Percentiles rank a stretch among this genome's conserved stretches.
Evolutionary conservation across 2,329 filamentous ascomycete species (phyloP).

Genomic region (Cladophialophora yegresii): DNA sequence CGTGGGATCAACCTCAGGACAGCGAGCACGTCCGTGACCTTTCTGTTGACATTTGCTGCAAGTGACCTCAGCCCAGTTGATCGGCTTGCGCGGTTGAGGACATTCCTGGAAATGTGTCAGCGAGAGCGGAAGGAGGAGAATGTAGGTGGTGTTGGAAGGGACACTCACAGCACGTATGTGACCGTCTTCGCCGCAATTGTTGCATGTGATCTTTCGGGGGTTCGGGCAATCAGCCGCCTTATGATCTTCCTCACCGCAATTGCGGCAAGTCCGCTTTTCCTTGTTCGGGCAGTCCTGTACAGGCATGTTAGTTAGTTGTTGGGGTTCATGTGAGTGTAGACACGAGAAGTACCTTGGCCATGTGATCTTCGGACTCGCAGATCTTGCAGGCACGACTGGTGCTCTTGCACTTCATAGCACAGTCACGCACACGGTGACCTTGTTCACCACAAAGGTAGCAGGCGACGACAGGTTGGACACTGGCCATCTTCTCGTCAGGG

Average conservation of each 20-base stretch:
- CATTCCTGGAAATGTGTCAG: conserved; percentile 20
- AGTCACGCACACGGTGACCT: conserved; percentile 55
- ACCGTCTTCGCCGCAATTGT: conserved; percentile 54
- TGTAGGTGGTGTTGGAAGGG: background rate
- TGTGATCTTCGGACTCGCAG: conserved; percentile 34
- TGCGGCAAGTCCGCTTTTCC: conserved; percentile 52
- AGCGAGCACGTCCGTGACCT: conserved; percentile 31
- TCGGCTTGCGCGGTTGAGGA: conserved; percentile 12
- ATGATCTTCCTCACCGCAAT: conserved; percentile 53
- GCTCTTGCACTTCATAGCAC: conserved; percentile 41
- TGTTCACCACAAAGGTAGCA: conserved; percentile 52
- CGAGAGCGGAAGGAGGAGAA: background rate
- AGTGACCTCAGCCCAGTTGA: conserved; percentile 26
- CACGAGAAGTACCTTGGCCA: conserved; percentile 29
- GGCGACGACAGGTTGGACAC: conserved; percentile 49
- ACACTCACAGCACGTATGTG: conserved; percentile 40
- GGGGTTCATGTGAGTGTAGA: background rate
- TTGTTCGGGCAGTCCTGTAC: conserved; percentile 33
- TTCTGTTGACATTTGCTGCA: conserved; percentile 29
- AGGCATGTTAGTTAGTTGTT: background rate
- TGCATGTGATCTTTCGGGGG: conserved; percentile 48
- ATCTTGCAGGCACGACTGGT: conserved; percentile 33
- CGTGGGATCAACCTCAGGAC: conserved; percentile 21
- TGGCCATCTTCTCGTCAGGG: conserved; percentile 48
- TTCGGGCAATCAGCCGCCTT: conserved; percentile 45